Evolutionary conservation across 139 green algal genomes (phyloP).

Genomic region (Ettlia oleoabundans): DNA sequence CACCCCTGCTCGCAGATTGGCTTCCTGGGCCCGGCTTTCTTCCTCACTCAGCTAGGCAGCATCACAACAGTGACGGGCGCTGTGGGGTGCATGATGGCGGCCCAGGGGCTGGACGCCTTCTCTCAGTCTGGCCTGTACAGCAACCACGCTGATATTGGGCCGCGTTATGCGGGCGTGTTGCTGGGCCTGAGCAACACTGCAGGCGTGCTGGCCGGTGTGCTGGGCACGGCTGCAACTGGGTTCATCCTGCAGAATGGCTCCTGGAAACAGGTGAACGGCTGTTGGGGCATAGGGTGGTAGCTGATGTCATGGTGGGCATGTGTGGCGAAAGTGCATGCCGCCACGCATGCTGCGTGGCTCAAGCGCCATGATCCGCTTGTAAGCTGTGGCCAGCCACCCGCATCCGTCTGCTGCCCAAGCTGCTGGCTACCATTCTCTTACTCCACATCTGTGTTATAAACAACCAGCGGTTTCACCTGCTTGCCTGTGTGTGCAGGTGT

Average conservation of each 20-base stretch:
- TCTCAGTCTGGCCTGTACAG: slow-evolving; percentile 93
- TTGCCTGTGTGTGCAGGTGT: slow-evolving; percentile 65
- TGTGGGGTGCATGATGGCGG: slow-evolving; percentile 94
- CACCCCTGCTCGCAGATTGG: slow-evolving; percentile 76
- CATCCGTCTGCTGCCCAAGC: no score
- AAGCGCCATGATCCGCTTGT: no score
- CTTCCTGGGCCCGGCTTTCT: slow-evolving; percentile 96
- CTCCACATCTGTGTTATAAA: no score
- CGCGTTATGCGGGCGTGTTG: slow-evolving; percentile 94
- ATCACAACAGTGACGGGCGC: slow-evolving; percentile 69
- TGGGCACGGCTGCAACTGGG: slow-evolving; percentile 91
- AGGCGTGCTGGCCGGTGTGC: slow-evolving; percentile 93
- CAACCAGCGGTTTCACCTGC: no score
- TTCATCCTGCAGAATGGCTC: slow-evolving; percentile 83
- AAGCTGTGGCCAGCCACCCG: no score
- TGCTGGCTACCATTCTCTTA: no score
- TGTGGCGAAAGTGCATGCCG: no score
- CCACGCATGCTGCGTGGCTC: no score
- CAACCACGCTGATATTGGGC: slow-evolving; percentile 98
- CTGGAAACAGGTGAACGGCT: slow-evolving; percentile 46
- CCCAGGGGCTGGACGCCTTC: slow-evolving; percentile 93
- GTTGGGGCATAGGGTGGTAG: neutral
- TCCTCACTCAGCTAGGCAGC: slow-evolving; percentile 83
- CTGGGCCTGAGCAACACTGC: slow-evolving; percentile 97
- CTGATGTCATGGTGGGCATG: no score